Percentiles rank a stretch among this genome's conserved stretches.
phyloP scores from a whole-genome alignment of 805 yeast genomes.

The Schwanniomyces yamadae region DNA sequence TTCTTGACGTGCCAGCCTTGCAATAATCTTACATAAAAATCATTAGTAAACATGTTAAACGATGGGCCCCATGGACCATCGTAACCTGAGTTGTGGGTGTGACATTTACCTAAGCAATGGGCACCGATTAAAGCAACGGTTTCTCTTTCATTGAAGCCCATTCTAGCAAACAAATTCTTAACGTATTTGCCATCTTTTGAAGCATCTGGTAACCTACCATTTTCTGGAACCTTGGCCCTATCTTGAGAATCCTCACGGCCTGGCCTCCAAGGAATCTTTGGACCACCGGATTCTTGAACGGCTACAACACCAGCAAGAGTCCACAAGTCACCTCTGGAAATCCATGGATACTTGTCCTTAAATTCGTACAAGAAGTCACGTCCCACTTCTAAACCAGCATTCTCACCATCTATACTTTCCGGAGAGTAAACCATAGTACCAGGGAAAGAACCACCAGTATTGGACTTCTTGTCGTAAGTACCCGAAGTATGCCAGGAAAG shows the following conservation, averaged over 20 bases:
- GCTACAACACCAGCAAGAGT: slow-evolving; percentile 80
- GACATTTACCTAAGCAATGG: slow-evolving; percentile 42
- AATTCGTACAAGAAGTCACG: slow-evolving; percentile 57
- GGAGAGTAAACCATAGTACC: slow-evolving; percentile 38
- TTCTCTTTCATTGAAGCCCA: slow-evolving; percentile 44
- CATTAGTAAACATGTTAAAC: slow-evolving; percentile 41
- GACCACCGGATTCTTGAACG: slow-evolving; percentile 77
- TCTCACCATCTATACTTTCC: slow-evolving; percentile 41
- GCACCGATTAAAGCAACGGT: slow-evolving; percentile 44
- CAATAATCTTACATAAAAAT: slow-evolving; percentile 37
- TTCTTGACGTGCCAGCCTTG: slow-evolving; percentile 54
- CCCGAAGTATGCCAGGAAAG: slow-evolving; percentile 42
- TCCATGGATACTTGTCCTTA: slow-evolving; percentile 60
- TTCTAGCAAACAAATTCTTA: slow-evolving; percentile 57
- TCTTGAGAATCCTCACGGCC: slow-evolving; percentile 67
- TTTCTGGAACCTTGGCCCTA: slow-evolving; percentile 52
- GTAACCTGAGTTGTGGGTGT: slow-evolving; percentile 35
- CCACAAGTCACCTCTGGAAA: slow-evolving; percentile 76
- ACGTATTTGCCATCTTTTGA: slow-evolving; percentile 63
- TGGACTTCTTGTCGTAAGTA: slow-evolving; percentile 25
- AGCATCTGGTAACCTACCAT: slow-evolving; percentile 76
- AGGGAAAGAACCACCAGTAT: slow-evolving; percentile 36
- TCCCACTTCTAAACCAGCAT: slow-evolving; percentile 63
- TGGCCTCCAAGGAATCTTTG: slow-evolving; percentile 76
- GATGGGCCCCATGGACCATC: slow-evolving; percentile 48